Conservation (phyloP, 495 filamentous ascomycete species). For the Lophiotrema nucula region DNA sequence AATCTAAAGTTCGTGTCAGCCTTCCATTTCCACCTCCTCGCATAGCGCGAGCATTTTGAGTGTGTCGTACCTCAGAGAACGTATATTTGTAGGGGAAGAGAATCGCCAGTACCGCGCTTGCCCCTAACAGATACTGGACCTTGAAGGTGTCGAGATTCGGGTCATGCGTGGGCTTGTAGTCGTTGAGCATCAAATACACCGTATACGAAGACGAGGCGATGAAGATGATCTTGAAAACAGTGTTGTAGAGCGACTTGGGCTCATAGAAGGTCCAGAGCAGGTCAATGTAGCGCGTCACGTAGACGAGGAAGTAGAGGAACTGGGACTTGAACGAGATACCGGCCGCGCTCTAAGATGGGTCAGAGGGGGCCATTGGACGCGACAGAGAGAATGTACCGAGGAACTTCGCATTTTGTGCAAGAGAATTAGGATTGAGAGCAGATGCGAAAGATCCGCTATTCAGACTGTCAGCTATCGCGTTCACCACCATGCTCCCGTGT, state of each 20-base stretch:
- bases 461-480: conserved; percentile 28
- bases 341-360: conserved; percentile 72
- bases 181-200: conserved; percentile 93
- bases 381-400: conserved; percentile 57
- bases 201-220: conserved; percentile 85
- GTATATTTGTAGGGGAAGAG: conserved; percentile 83
- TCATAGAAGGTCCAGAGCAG: conserved; percentile 81
- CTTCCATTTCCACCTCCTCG: too few species aligned
- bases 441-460: conserved; percentile 90
- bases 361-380: conserved; percentile 11
- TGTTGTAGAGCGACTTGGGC: conserved; percentile 71
- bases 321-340: conserved; percentile 99
- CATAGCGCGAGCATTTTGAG: neutral
- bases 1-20: conserved; percentile 57
- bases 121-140: conserved; percentile 83
- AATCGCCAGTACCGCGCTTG: conserved; percentile 72
- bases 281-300: conserved; percentile 89
- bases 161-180: conserved; percentile 94
- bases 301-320: conserved; percentile 88
- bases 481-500: too few species aligned
- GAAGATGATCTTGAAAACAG: conserved; percentile 94
- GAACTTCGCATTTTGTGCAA: conserved; percentile 92
- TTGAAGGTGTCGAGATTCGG: conserved; percentile 95
- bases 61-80: conserved; percentile 52
- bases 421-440: conserved; percentile 90